phyloP scores from a whole-genome alignment of 495 filamentous ascomycete genomes.

The Trichoderma virens region DNA sequence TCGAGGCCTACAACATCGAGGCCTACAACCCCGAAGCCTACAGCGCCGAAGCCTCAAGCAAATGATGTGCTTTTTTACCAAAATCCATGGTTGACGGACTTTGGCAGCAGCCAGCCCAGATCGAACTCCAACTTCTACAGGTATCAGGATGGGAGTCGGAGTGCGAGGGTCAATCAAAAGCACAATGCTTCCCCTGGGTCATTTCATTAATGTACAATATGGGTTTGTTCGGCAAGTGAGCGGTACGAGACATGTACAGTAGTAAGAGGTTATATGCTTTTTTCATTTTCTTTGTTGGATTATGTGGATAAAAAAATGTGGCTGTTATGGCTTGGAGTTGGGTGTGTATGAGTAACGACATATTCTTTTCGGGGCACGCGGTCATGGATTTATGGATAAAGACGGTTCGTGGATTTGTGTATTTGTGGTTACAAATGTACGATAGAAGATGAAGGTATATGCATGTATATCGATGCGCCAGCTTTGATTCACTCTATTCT shows the following conservation, averaged over 20 bases:
- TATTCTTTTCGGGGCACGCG: not conserved
- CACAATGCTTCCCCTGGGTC: not conserved
- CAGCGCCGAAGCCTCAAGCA: not conserved
- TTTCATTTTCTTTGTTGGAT: not conserved
- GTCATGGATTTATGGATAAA: too few species aligned
- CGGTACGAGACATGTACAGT: not conserved
- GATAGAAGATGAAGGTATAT: too few species aligned
- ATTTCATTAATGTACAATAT: not conserved
- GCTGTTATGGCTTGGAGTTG: not conserved
- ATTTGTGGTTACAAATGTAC: too few species aligned
- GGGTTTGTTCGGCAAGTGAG: not conserved
- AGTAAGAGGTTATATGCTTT: not conserved
- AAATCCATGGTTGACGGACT: too few species aligned
- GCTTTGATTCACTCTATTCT: too few species aligned
- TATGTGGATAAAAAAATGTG: not conserved
- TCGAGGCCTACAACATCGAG: not conserved
- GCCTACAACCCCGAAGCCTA: not conserved
- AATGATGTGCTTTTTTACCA: too few species aligned
- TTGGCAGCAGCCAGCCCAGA: not conserved
- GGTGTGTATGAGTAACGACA: not conserved
- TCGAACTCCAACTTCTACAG: not conserved
- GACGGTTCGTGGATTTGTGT: too few species aligned
- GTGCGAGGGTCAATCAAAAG: not conserved
- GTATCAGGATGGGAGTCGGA: too few species aligned
- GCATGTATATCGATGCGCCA: too few species aligned